Percentiles rank a stretch among this genome's conserved stretches.
These are phyloP conservation scores for Sclerotinia nivalis DNA, from an alignment of 2,329 filamentous ascomycete species.

Conservation along the genomic window DNA sequence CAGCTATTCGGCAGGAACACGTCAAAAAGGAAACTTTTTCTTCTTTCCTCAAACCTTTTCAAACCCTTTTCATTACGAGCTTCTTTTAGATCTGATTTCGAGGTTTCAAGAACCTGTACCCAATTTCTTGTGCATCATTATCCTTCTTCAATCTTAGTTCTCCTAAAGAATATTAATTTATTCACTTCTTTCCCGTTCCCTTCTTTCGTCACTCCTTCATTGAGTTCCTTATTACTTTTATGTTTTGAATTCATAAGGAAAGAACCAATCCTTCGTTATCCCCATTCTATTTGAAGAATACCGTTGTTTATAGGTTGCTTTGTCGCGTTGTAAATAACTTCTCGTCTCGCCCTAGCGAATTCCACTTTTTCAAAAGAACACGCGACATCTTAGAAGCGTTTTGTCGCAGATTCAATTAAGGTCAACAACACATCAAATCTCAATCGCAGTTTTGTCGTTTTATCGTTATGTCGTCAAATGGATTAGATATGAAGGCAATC, in stretches of 20 bases:
- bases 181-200: background rate
- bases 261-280: background rate
- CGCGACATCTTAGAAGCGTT: slow-evolving; percentile 1
- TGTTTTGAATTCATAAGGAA: slow-evolving; percentile 10
- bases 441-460: slow-evolving; percentile 20
- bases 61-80: background rate
- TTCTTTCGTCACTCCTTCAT: slow-evolving; percentile 21
- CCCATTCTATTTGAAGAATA: background rate
- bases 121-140: slow-evolving; percentile 9
- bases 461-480: slow-evolving; percentile 21
- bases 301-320: slow-evolving; percentile 18
- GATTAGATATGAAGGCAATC: slow-evolving; percentile 38
- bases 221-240: slow-evolving; percentile 4
- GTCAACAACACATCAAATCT: background rate
- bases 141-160: background rate
- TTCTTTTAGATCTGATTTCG: slow-evolving; percentile 2
- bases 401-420: slow-evolving; percentile 5
- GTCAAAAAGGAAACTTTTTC: slow-evolving; percentile 20
- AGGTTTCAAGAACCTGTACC: background rate
- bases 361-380: slow-evolving; percentile 17
- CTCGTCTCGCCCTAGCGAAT: slow-evolving; percentile 19
- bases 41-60: background rate
- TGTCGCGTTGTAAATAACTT: slow-evolving; percentile 23
- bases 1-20: slow-evolving; percentile 12
- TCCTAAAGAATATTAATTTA: slow-evolving; percentile 18